A percentile compares a stretch with the other conserved stretches of the same genome.
Evolutionary conservation across 2,329 filamentous ascomycete genomes (phyloP).

Genomic region (Chaetothyriales sp.): DNA sequence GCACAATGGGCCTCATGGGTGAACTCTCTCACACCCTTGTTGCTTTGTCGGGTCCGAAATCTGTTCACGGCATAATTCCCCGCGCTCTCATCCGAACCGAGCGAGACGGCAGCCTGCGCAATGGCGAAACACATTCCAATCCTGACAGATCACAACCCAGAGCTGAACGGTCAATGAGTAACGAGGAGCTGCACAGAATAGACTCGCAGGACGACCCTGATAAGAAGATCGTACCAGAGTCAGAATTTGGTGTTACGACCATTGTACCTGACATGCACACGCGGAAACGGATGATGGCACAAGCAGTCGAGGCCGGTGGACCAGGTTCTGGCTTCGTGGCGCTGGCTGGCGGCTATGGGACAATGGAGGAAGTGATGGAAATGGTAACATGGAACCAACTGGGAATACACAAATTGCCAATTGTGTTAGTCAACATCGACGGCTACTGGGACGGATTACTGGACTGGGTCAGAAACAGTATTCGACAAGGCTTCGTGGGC

Average conservation of each 20-base stretch:
- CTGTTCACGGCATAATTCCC: constrained; percentile 91
- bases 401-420: constrained; percentile 69
- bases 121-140: constrained; percentile 3
- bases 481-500: constrained; percentile 64
- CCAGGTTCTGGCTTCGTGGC: constrained; percentile 81
- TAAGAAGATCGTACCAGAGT: constrained; percentile 23
- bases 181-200: constrained; percentile 29
- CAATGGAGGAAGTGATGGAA: constrained; percentile 92
- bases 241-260: constrained; percentile 65
- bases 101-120: constrained; percentile 15
- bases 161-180: constrained; percentile 46
- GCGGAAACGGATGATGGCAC: constrained; percentile 85
- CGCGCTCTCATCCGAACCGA: constrained; percentile 70
- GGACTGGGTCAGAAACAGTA: constrained; percentile 63
- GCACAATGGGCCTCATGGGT: constrained; percentile 90
- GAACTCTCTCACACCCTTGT: constrained; percentile 80
- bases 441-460: constrained; percentile 87
- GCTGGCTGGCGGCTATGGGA: constrained; percentile 80
- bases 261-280: constrained; percentile 94
- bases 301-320: constrained; percentile 67
- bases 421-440: constrained; percentile 74
- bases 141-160: constrained; percentile 17
- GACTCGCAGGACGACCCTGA: constrained; percentile 20
- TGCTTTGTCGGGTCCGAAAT: constrained; percentile 60
- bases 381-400: constrained; percentile 90